Evolutionary conservation across 1,284 basidiomycete species (phyloP), one percentile per base, ranked within the genome.

Genomic region (Melampsora larici-populina): DNA sequence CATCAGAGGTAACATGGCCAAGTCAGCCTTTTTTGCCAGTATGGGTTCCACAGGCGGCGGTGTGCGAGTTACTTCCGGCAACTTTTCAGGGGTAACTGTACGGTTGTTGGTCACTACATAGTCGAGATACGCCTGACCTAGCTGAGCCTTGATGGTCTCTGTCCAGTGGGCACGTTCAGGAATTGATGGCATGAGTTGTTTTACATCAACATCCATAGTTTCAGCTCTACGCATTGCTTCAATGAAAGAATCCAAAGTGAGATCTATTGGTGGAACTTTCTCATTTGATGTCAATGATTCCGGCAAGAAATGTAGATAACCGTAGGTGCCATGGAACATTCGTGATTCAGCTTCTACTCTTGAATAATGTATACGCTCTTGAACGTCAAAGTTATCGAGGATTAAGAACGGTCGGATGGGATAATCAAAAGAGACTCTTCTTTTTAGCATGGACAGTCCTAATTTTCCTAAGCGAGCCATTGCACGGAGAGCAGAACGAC

Each of bases 341-440:
- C 18, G 40, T 11, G 26, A 60, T 24, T 11, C 9, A 17, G 29
- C 43, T 43, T 43, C 60, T 36, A 72, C 15, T 11, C 43, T 26
- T 40, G 58, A 60, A 3, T 33, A 31, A 29, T 73, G 71, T 17
- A 48, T 36, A 26, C 18, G 46, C 36, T 73, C 29, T 21, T 64
- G 71, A 21, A 73, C 46, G 64, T 64, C 62, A 15, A 73, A 46
- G 58, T 73, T 73, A 62, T 64, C 62, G 17, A 64, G 46, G 24
- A 55, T 46, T 18, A 73, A 43, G 17, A 43, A 49, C 29, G 60
- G 71, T 13, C 24, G 8, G 8, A 55, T 21, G 9, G 7, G 0
- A 18, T n/a, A 55, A 13, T 55, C 8, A 7, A 11, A 15, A 26
- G 36, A 36, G 3, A 9, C 36, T 36, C 36, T 3, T 36, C 36